These are phyloP conservation scores for Ganoderma sinense DNA, from an alignment of 1,284 basidiomycete species.

Conservation along the genomic window DNA sequence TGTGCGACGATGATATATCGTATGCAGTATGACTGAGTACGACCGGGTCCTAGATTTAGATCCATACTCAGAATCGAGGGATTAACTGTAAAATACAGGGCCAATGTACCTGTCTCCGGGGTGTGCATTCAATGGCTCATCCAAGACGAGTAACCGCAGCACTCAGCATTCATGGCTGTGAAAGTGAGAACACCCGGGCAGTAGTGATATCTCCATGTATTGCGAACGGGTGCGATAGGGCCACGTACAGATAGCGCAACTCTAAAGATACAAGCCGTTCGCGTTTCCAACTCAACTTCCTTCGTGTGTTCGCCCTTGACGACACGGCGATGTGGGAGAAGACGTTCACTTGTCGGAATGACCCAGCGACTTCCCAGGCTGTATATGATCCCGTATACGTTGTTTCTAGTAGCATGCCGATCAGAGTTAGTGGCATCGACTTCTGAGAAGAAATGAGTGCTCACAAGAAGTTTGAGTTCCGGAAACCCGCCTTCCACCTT, in stretches of 20 bases:
- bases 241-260: slow-evolving; percentile 8
- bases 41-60: neutral
- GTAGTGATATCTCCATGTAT: neutral
- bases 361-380: slow-evolving; percentile 81
- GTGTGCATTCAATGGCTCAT: neutral
- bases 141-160: neutral
- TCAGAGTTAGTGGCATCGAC: neutral
- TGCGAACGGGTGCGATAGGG: slow-evolving; percentile 3
- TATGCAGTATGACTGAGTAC: neutral
- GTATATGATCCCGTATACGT: slow-evolving; percentile 80
- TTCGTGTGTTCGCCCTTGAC: neutral
- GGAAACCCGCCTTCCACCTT: slow-evolving; percentile 92
- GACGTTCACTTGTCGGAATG: slow-evolving; percentile 71
- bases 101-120: too few species aligned
- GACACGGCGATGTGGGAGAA: neutral
- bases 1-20: neutral
- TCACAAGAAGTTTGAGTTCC: slow-evolving; percentile 83
- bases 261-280: slow-evolving; percentile 4
- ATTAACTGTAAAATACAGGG: neutral
- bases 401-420: slow-evolving; percentile 70
- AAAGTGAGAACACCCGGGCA: neutral
- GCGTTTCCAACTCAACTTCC: neutral
- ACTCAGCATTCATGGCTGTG: neutral
- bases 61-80: neutral
- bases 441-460: slow-evolving; percentile 35